Base-by-base conservation (phyloP, 1,139 yeast genomes). In the Debaryomyces udenii region DNA sequence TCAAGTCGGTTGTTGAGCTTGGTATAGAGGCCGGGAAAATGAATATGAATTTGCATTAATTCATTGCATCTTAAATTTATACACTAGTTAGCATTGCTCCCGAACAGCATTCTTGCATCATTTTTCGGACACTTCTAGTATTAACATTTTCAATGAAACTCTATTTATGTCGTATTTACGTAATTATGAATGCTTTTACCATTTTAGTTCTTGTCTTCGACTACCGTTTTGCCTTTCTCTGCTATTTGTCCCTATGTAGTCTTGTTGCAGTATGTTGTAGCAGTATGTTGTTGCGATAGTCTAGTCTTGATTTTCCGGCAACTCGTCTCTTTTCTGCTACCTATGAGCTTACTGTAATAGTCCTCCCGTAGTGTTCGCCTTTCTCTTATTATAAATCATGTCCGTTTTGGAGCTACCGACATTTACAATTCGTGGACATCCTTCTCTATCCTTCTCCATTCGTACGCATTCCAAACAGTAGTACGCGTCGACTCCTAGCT, bases 381-480 rank as follows among this genome's bases (percentile, higher is more conserved):
- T 51, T 47, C 49, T 52, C 64, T 77, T 79, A 51, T 81, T 87
- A 55, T 78, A 83, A 50, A 81, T 79, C 66, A 77, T 69, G 52
- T 87, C 96, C 9, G 83, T 74, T 56, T 81, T 78, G 43, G 83
- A 78, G 24, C 89, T 79, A 3, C 98, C 97, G 40, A 89, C 69
- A 55, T 90, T 91, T 17, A 86, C 62, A 38, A 91, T 80, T 51
- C 86, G 76, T 0, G 98, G 98, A 65, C 99, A 91, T 1, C 99
- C 99, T 58, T 91, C 96, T 31, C 96, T 68, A 56, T 88, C 90
- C 55, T 81, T 82, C 55, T 90, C 98, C 36, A 80, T 57, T 35
- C 80, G 59, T 4, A 90, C 93, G 61, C 99, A 91, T 59, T 90
- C 96, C 50, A 80, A 74, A 57, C 99, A 91, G 62, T 89, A 93